These are phyloP conservation scores for Phytophthora sojae DNA, from an alignment of 352 stramenopile genomes.

Conservation along the genomic window DNA sequence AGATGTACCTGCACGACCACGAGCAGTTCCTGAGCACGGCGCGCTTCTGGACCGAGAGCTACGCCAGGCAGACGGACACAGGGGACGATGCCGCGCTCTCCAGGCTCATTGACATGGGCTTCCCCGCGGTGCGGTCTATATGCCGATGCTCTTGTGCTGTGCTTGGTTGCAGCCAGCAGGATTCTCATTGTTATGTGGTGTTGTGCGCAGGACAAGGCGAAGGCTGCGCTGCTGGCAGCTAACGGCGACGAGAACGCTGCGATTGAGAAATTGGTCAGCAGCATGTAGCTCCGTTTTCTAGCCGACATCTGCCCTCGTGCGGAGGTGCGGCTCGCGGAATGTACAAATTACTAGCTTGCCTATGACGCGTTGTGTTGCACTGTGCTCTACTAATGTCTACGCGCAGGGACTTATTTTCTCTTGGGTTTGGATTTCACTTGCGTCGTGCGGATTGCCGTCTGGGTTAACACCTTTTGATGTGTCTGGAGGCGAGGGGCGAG, in stretches of 20 bases:
- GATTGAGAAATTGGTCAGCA: conserved; percentile 84
- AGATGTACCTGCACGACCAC: conserved; percentile 96
- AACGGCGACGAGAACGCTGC: conserved; percentile 90
- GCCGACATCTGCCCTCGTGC: background rate
- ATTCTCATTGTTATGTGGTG: background rate
- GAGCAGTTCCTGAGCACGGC: conserved; percentile 94
- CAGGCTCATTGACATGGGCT: conserved; percentile 89
- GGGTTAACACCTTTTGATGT: conserved; percentile 17
- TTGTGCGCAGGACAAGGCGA: conserved; percentile 63
- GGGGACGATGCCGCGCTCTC: conserved; percentile 66
- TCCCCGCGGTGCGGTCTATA: conserved; percentile 58
- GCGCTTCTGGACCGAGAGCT: conserved; percentile 97
- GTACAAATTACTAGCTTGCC: conserved; percentile 31
- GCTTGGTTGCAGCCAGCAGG: background rate
- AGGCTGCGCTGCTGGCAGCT: conserved; percentile 65
- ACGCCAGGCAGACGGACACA: conserved; percentile 84
- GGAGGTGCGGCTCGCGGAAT: conserved; percentile 24
- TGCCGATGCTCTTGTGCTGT: background rate
- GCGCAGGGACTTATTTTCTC: conserved; percentile 44
- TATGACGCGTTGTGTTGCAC: background rate
- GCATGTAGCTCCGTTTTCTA: conserved; percentile 55
- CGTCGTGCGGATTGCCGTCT: conserved; percentile 50
- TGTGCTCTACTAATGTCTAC: background rate
- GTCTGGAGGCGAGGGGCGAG: too few relatives aligned
- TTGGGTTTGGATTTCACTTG: conserved; percentile 60